phyloP scores from a whole-genome alignment of 1,139 yeast species.

The Blastobotrys elegans region DNA sequence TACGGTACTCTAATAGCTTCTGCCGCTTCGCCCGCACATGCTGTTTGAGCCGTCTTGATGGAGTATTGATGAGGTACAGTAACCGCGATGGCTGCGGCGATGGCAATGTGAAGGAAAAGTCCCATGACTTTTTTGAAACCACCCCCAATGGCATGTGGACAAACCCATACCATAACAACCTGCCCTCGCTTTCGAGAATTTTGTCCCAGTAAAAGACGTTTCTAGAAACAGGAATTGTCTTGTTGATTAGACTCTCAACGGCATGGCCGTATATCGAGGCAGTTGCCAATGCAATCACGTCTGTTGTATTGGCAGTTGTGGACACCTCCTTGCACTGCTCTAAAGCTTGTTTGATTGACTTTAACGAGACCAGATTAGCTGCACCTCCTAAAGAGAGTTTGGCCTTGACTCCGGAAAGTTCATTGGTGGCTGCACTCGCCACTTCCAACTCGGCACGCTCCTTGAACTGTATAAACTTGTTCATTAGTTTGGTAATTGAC shows the following conservation, averaged over 20 bases:
- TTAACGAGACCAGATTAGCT: not conserved
- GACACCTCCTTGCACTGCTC: not conserved
- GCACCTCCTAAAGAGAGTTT: not conserved
- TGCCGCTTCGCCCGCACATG: not conserved
- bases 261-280: constrained; percentile 8
- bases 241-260: constrained; percentile 25
- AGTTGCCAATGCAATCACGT: constrained; percentile 4
- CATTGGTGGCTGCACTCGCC: not conserved
- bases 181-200: constrained; percentile 23
- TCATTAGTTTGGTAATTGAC: not conserved
- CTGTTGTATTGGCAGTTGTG: not conserved
- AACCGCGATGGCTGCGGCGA: not conserved
- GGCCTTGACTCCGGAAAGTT: not conserved
- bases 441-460: not conserved
- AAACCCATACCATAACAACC: constrained; percentile 26
- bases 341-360: not conserved
- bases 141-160: constrained; percentile 24
- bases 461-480: not conserved
- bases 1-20: constrained; percentile 1
- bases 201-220: constrained; percentile 35
- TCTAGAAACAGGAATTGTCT: constrained; percentile 32
- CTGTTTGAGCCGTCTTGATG: not conserved
- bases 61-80: constrained; percentile 2
- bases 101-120: not conserved
- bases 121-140: not conserved